These are phyloP conservation scores for Euphorbia tirucalli DNA, from an alignment of 345 rosid genomes.

Conservation along the genomic window DNA sequence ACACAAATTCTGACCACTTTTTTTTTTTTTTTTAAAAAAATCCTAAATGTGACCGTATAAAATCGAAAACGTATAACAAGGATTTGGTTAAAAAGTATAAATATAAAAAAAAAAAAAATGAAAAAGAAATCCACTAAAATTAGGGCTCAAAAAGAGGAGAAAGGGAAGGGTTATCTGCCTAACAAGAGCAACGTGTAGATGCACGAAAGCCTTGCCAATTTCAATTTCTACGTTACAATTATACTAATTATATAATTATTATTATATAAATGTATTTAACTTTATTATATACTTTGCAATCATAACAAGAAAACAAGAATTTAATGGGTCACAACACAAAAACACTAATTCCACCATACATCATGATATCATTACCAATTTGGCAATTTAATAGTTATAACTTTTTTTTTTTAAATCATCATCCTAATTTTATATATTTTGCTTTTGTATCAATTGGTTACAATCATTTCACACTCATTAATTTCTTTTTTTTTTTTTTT, in stretches of 20 bases:
- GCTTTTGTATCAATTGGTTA: neutral
- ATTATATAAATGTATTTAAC: neutral
- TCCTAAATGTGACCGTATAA: neutral
- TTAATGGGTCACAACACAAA: neutral
- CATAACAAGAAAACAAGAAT: conserved; percentile 1
- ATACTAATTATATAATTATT: too few relatives aligned
- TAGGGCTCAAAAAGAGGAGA: conserved; percentile 9
- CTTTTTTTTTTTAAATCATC: neutral
- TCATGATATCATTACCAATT: neutral
- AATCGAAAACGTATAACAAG: neutral
- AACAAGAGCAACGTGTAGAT: neutral
- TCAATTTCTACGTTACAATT: conserved; percentile 3
- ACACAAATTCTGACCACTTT: too few relatives aligned
- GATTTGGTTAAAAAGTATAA: neutral
- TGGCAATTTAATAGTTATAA: neutral
- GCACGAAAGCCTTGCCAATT: conserved; percentile 8
- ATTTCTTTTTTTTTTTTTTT: too few relatives aligned
- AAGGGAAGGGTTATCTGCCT: neutral
- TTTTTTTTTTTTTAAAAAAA: too few relatives aligned
- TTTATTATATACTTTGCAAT: neutral
- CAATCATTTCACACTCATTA: neutral
- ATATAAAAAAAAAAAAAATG: neutral
- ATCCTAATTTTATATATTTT: neutral
- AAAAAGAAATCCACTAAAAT: conserved; percentile 4
- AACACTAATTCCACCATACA: neutral